Evolutionary conservation across 1,284 basidiomycete genomes (phyloP).

Genomic region (Caloboletus firmus): DNA sequence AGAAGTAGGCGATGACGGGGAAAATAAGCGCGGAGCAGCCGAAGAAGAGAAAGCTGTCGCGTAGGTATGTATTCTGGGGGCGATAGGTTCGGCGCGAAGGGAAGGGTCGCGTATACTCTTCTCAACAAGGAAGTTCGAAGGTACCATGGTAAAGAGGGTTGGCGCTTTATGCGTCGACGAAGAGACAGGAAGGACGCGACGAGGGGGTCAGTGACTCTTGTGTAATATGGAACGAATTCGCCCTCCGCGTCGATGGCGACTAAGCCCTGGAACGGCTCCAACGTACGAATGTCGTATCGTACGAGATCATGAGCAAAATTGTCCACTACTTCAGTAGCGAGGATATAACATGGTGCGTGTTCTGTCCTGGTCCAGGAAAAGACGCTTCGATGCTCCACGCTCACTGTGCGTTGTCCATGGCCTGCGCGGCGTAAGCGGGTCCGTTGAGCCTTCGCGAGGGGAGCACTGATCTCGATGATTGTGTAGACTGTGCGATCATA

Average conservation of each 20-base stretch:
- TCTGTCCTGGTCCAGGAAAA: conserved; percentile 84
- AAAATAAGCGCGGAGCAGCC: conserved; percentile 81
- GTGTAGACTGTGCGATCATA: conserved; percentile 89
- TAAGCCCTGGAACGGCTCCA: conserved; percentile 82
- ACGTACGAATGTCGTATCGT: conserved; percentile 79
- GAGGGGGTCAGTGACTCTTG: conserved; percentile 83
- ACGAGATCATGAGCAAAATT: conserved; percentile 98
- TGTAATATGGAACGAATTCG: conserved; percentile 86
- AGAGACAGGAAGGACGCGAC: conserved; percentile 72
- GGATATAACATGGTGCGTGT: conserved; percentile 85
- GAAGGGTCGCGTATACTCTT: conserved; percentile 65
- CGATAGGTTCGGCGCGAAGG: conserved; percentile 91
- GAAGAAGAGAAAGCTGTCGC: conserved; percentile 83
- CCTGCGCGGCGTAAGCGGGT: conserved; percentile 32
- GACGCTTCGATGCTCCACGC: conserved; percentile 80
- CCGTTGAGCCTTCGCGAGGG: conserved; percentile 74
- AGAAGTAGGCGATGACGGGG: conserved; percentile 90
- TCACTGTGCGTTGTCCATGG: conserved; percentile 51
- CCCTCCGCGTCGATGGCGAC: conserved; percentile 82
- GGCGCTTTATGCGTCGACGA: conserved; percentile 55
- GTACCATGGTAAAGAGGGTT: conserved; percentile 56
- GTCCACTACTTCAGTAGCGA: conserved; percentile 96
- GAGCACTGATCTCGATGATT: conserved; percentile 91
- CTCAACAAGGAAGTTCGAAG: conserved; percentile 57
- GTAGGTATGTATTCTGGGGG: conserved; percentile 93